Percentiles rank a stretch among this genome's conserved stretches.
These are phyloP conservation scores for Stagonosporopsis vannaccii DNA, from an alignment of 2,329 filamentous ascomycete genomes.

Conservation along the genomic window DNA sequence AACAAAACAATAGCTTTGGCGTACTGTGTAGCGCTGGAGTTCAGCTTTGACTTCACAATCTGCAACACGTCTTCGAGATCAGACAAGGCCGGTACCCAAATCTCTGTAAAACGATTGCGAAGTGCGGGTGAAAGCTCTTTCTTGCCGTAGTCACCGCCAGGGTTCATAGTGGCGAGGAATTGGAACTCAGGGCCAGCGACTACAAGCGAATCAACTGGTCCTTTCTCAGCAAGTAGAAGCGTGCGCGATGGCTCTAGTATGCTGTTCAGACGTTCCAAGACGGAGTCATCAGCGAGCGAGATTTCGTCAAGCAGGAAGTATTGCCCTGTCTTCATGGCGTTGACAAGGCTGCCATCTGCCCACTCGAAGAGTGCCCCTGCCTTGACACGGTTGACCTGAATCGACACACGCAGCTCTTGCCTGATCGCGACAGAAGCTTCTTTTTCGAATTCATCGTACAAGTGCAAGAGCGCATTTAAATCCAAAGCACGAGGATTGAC, in stretches of 20 bases:
- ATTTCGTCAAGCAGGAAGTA: constrained; percentile 98
- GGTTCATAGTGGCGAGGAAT: constrained; percentile 99
- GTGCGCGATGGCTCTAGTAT: constrained; percentile 89
- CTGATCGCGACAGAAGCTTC: constrained; percentile 59
- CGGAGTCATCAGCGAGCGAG: constrained; percentile 95
- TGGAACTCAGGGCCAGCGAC: constrained; percentile 82
- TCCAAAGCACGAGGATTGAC: constrained; percentile 32
- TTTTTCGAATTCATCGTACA: constrained; percentile 63
- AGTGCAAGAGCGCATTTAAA: constrained; percentile 59
- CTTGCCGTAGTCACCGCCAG: constrained; percentile 97
- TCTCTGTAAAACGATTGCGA: constrained; percentile 96
- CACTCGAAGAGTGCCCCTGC: constrained; percentile 93
- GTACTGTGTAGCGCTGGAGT: constrained; percentile 61
- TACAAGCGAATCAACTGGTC: constrained; percentile 81
- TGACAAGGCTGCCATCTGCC: constrained; percentile 91
- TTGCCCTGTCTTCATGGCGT: constrained; percentile 88
- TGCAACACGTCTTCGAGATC: constrained; percentile 85
- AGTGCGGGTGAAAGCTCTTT: constrained; percentile 94
- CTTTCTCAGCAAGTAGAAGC: constrained; percentile 92
- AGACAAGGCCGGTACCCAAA: constrained; percentile 92
- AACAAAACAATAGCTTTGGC: constrained; percentile 81
- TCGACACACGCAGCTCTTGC: constrained; percentile 44
- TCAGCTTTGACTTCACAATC: constrained; percentile 82
- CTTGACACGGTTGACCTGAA: constrained; percentile 63
- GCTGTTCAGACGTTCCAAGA: constrained; percentile 94